Base-by-base conservation (phyloP, 2,329 filamentous ascomycete genomes). In the Nigrospora sphaerica region DNA sequence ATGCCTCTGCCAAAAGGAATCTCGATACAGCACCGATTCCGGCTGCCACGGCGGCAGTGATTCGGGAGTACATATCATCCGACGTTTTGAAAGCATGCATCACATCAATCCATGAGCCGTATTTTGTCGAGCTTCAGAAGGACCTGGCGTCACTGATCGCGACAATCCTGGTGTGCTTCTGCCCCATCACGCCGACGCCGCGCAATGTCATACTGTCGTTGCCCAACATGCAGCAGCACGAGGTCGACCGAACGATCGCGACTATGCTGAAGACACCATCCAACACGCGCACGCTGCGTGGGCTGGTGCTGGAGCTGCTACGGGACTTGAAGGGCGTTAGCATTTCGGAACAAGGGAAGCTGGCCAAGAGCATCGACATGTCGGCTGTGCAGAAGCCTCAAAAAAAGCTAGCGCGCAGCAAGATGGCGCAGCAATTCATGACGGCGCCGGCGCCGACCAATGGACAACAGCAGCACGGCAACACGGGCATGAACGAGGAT, bases 41-140 rank as follows among this genome's bases (percentile, higher is more conserved):
- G 0, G 59, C 69, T 0, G 68, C 73, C 28, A 81, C 82, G 13
- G 75, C 81, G 1, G 69, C 75, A 9, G 85, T 77, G 9, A 87
- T 97, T 51, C 83, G 91, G 44, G 89, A 95, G 59, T 98, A 91
- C 65, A 91, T 97, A 60, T 89, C 84, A 44, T 82, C 83, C 6
- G 87, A 95, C 54, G 88, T 97, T 3, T 78, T 98, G 42, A 88
- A 91, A 69, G 89, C 90, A 0, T 92, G 87, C 58, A 88, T 96
- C 62, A 88, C 85, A 2, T 95, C 88, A 2, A 81, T 98, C 43
- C 88, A 97, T 66, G 93, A 98, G 55, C 85, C 89, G 0, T 96
- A 97, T 65, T 98, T 97, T 65, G 91, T 96, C 32, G 93, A 98
- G 55, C 80, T 95, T 51, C 93, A 98, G 59, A 92, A 91, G 62